Evolutionary conservation across 78 protist species (phyloP).

Genomic region (Dictyostelium citrinum): DNA sequence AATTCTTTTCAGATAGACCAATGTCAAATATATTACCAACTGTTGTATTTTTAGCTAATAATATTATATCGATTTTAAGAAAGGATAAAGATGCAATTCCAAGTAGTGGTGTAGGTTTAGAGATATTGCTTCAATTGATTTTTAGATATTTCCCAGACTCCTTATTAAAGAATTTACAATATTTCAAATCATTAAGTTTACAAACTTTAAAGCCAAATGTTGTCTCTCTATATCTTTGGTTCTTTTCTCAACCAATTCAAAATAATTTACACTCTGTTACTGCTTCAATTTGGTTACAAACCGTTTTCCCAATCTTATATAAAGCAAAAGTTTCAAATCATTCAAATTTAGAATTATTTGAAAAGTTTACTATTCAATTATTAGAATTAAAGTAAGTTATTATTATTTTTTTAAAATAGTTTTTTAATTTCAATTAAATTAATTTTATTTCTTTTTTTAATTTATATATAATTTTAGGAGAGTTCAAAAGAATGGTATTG

Average conservation of each 20-base stretch:
- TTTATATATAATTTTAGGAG: neutral
- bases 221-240: constrained; percentile 21
- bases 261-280: neutral
- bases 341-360: neutral
- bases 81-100: constrained; percentile 16
- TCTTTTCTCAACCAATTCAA: constrained; percentile 3
- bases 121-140: constrained; percentile 31
- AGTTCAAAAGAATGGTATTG: neutral
- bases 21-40: neutral
- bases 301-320: neutral
- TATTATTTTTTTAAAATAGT: neutral
- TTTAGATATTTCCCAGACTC: constrained; percentile 20
- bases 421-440: neutral
- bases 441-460: neutral
- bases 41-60: constrained; percentile 22
- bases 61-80: constrained; percentile 36
- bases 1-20: constrained; percentile 17
- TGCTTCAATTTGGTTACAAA: constrained; percentile 7
- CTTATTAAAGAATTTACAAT: neutral
- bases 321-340: neutral
- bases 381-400: neutral
- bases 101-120: constrained; percentile 54
- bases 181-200: constrained; percentile 13
- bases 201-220: constrained; percentile 15
- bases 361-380: neutral